phyloP scores from a whole-genome alignment of 2,329 filamentous ascomycete genomes.

The Penicillium thymicola region DNA sequence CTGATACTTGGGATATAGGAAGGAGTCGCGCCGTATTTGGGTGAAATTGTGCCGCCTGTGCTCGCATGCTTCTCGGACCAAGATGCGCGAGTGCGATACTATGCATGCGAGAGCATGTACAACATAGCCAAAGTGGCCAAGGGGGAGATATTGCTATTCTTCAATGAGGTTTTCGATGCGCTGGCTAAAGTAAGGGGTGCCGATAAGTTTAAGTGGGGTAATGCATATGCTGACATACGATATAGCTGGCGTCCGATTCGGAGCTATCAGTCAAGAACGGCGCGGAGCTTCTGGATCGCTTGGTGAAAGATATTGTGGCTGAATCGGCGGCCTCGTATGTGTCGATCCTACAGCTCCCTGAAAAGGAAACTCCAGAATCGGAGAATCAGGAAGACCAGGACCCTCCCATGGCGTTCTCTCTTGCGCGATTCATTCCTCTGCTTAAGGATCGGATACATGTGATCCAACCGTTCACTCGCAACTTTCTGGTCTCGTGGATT shows the following conservation, averaged over 20 bases:
- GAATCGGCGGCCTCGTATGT: conserved; percentile 94
- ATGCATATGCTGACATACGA: conserved; percentile 13
- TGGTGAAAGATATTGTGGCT: conserved; percentile 94
- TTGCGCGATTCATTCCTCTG: conserved; percentile 85
- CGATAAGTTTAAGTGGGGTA: neutral
- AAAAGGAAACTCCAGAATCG: conserved; percentile 45
- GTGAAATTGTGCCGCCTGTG: conserved; percentile 92
- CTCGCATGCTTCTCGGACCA: conserved; percentile 97
- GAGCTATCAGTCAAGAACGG: conserved; percentile 98
- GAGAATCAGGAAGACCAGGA: conserved; percentile 41
- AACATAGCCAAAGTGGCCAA: conserved; percentile 99
- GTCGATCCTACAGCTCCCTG: conserved; percentile 71
- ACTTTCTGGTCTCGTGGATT: conserved; percentile 95
- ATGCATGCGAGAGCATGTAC: conserved; percentile 99
- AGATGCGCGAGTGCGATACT: conserved; percentile 94
- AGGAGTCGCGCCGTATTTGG: conserved; percentile 87
- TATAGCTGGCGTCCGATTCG: conserved; percentile 85
- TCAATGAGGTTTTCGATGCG: conserved; percentile 97
- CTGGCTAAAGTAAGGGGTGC: conserved; percentile 73
- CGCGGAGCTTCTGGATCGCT: conserved; percentile 86
- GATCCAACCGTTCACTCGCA: conserved; percentile 89
- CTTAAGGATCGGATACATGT: conserved; percentile 93
- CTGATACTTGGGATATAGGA: conserved; percentile 42
- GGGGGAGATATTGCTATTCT: conserved; percentile 93
- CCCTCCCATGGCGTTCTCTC: conserved; percentile 85